These are phyloP conservation scores for Nakaseomyces nivariensis DNA, from an alignment of 1,139 yeast genomes.

Conservation along the genomic window DNA sequence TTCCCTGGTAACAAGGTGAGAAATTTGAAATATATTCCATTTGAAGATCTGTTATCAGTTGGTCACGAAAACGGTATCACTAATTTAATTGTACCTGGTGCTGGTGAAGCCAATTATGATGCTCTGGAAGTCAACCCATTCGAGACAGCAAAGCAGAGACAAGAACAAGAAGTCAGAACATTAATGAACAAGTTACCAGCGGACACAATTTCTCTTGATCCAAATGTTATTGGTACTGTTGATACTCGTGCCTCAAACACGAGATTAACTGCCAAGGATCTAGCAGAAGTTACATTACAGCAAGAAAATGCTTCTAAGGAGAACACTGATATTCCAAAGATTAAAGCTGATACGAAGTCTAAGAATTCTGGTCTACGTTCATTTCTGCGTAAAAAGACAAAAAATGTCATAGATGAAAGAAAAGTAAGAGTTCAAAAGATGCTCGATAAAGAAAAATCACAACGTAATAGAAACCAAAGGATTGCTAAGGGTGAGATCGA, in stretches of 20 bases:
- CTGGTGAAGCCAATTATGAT: slow-evolving; percentile 98
- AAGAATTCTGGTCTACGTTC: slow-evolving; percentile 78
- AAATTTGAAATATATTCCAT: slow-evolving; percentile 72
- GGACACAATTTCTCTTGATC: slow-evolving; percentile 87
- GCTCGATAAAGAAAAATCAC: slow-evolving; percentile 61
- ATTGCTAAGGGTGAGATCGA: slow-evolving; percentile 42
- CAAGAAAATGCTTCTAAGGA: slow-evolving; percentile 33
- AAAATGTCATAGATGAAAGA: slow-evolving; percentile 83
- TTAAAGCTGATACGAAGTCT: slow-evolving; percentile 58
- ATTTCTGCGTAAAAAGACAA: slow-evolving; percentile 73
- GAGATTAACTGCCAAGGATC: slow-evolving; percentile 55
- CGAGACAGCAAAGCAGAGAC: slow-evolving; percentile 87
- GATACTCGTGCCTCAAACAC: slow-evolving; percentile 56
- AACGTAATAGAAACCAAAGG: slow-evolving; percentile 47
- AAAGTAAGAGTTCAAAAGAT: slow-evolving; percentile 73
- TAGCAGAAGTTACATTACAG: slow-evolving; percentile 37
- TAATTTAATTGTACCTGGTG: slow-evolving; percentile 82
- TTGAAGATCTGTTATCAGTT: slow-evolving; percentile 86
- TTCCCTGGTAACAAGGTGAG: slow-evolving; percentile 69
- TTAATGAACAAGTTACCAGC: slow-evolving; percentile 84
- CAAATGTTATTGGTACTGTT: slow-evolving; percentile 76
- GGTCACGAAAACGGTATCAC: slow-evolving; percentile 76
- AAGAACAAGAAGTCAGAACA: slow-evolving; percentile 81
- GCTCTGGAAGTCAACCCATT: slow-evolving; percentile 89
- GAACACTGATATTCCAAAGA: slow-evolving; percentile 34